Evolutionary conservation across 129 eudicot genomes (phyloP), one percentile per base, ranked within the genome.

Genomic region (Chrysanthemum lavandulifolium): DNA sequence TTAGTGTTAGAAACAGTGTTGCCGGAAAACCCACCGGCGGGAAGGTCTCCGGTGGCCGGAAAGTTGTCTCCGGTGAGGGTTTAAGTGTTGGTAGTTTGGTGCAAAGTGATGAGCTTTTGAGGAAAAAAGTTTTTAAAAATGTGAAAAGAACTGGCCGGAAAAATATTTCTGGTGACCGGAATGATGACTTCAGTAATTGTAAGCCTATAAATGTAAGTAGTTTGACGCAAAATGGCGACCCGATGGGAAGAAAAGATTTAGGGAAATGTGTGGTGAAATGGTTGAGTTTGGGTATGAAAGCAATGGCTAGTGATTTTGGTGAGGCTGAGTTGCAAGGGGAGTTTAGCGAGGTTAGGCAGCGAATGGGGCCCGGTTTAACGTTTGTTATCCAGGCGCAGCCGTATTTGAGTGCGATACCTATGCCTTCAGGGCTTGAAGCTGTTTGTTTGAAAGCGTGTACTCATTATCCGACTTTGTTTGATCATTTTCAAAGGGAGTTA

Each of bases 301-400:
- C 96, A 0, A 87, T 92, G 98, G 98, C 98, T 5, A 60, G 81
- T n/a, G 96, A 92, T 58, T 87, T 87, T 27, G 92, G 83, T 1
- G 54, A 19, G 5, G 88, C 98, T 0, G 98, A 92, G 82, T 19
- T 84, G 80, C 87, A 85, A 51, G 98, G 95, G 10, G 98, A 92
- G 69, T 92, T 92, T 60, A 3, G 75, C 1, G 98, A 92, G 81
- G 43, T 92, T 13, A 75, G 72, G 51, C 95, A 87, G 76, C 64
- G 80, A 13, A 92, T 92, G 98, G 98, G 95, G 0, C 96, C 98
- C 1, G 98, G 96, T 14, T 68, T 92, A 3, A 92, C 96, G 0
- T 92, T 92, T 75, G 87, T 92, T 7, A 92, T 89, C 14, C 95
- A 87, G 76, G 96, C 96, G 67, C 98, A 92, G 79, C 98, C 96